Evolutionary conservation across 495 filamentous ascomycete genomes (phyloP), one percentile per base, ranked within the genome.

Genomic region (Symbiotaphrina buchneri): DNA sequence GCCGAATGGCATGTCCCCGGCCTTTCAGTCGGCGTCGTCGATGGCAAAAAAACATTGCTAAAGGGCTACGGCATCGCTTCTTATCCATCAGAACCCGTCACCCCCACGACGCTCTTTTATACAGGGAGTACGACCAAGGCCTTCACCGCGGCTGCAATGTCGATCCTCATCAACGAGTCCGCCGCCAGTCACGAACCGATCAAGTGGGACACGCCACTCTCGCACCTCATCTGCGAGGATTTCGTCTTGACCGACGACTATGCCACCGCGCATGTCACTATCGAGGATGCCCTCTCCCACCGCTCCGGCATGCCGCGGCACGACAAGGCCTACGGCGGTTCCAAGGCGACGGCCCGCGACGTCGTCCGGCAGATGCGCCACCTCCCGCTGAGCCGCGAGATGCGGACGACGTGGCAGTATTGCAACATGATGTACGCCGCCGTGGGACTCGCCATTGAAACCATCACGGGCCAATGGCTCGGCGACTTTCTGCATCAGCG

Each of bases 91-190:
- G n/a, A n/a, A n/a, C n/a, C n/a, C n/a, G n/a, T n/a, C n/a, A n/a
- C n/a, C n/a, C n/a, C n/a, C n/a, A n/a, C n/a, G n/a, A n/a, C n/a
- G n/a, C n/a, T n/a, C n/a, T n/a, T n/a, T n/a, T n/a, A n/a, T n/a
- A n/a, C n/a, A n/a, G n/a, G 52, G 42, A 64, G 59, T 39, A 70
- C 63, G 1, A 68, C 61, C 15, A 70, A 71, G 42, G 59, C 63
- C 1, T 66, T 66, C 45, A 62, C 58, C 6, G 55, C 55, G 1
- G 59, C 66, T 7, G 46, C 51, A 16, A 38, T 62, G 0, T 56
- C 61, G 2, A 41, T 59, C 2, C 46, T 58, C 0, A 53, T 70
- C 26, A 49, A 56, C 10, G 51, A 58, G 7, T 46, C 46, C 24
- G 40, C 39, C 18, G 29, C 39, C 8, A 40, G 41, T 7, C 11